Base-by-base conservation (phyloP, 441 rosid species). In the Sinapis alba region DNA sequence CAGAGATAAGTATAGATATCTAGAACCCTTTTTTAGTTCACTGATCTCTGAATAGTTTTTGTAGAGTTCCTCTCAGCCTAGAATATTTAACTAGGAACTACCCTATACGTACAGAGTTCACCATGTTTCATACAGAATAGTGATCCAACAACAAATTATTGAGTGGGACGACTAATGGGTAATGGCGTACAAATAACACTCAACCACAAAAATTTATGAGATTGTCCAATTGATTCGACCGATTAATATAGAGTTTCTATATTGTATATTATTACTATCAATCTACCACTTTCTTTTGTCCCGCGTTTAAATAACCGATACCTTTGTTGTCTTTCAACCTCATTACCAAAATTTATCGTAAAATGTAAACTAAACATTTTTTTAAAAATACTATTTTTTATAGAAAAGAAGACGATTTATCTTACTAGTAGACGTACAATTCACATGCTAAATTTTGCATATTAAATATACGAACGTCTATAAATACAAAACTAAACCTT, bases 201-300 rank as follows among this genome's bases (percentile, higher is more conserved):
- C 59, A 19, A 51, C 79, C 74, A 75, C 79, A 38, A 4, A 67
- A 47, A 26, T 3, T 27, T 36, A 27, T 36, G 79, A 75, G 63
- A 68, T 51, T 51, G 68, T 75, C 74, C 19, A 27, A 41, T 69
- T 76, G 79, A 76, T 76, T 69, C 79, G 71, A 76, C 79, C 61
- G 67, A 70, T 45, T 76, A 69, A 38, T 38, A 38, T 76, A 76
- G 71, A n/a, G n/a, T n/a, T n/a, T n/a, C n/a, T n/a, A n/a, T n/a
- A n/a, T n/a, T n/a, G n/a, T n/a, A n/a, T n/a, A n/a, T n/a, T n/a
- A 38, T 38, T 38, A 38, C 45, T 38, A 38, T 38, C 45, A 27
- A 1, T 26, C 51, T 18, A 27, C 59, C 59, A 36, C 65, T 69
- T 69, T 30, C 21, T 15, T 69, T 69, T 76, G 69, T 38, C 74